Base-by-base conservation (phyloP, 768 basidiomycete genomes). In the Termitomyces sp. region DNA sequence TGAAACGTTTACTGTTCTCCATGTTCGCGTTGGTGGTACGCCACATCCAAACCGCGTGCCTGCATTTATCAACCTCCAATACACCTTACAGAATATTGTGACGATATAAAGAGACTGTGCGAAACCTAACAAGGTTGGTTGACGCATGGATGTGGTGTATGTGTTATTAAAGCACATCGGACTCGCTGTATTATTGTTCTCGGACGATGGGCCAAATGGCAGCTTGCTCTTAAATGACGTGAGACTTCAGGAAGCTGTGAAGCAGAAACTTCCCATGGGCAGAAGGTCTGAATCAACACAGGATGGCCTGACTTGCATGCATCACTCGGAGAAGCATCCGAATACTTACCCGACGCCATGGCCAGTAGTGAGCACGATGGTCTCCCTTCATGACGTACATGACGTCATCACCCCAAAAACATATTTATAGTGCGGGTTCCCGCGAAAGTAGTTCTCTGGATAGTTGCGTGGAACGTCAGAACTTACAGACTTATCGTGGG, bases 381-480 rank as follows among this genome's bases (percentile, higher is more conserved):
- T 49, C 20, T 41, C n/a, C 1, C 8, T 22, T 16, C 12, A 48
- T 48, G 46, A 57, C 53, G 45, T 2, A 45, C 12, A 46, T 51
- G 42, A 58, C 45, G 47, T 58, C 18, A 36, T 20, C 30, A 36
- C 58, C 52, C 36, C 39, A 42, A 58, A n/a, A 58, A 46, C 7
- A 44, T 58, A 58, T 54, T 47, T 27, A 42, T 54, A 22, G 41
- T 27, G 8, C 46, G 24, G 34, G 15, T 50, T 55, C 61, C 58
- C 54, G 61, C 57, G 61, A 61, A n/a, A n/a, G n/a, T 53, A 27
- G 54, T 58, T 55, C 44, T 45, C 34, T 47, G 33, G 37, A 18
- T 20, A 48, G 36, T 46, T 37, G 31, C 51, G 8, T 48, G 58
- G 42, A n/a, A 45, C 34, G 27, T 47, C 36, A 36, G 53, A 44